phyloP scores from a whole-genome alignment of 1,284 basidiomycete genomes.

The Tylopilus sp. region DNA sequence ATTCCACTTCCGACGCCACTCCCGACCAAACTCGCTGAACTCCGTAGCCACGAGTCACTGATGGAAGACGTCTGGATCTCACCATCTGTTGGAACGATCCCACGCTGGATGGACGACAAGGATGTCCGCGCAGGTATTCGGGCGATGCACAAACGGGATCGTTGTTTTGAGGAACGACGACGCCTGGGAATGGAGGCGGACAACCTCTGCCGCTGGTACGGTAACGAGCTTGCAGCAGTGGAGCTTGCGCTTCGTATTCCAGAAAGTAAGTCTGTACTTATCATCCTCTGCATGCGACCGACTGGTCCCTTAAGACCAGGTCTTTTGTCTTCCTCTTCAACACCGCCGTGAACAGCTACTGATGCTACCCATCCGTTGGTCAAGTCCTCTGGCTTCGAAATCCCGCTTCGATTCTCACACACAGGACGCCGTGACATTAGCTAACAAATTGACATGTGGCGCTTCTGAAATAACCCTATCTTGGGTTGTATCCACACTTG shows the following conservation, averaged over 20 bases:
- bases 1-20: not conserved
- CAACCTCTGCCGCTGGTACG: slow-evolving; percentile 6
- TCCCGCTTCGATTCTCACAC: not conserved
- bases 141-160: not conserved
- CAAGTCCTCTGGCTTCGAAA: not conserved
- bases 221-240: not conserved
- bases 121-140: not conserved
- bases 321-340: not conserved
- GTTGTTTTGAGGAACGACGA: not conserved
- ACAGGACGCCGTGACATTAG: not conserved
- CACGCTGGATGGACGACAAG: not conserved
- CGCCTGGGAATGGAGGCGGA: slow-evolving; percentile 3
- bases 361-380: not conserved
- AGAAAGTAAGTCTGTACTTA: not conserved
- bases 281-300: no score
- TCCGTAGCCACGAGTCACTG: not conserved
- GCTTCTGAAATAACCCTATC: no score
- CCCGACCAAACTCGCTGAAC: not conserved
- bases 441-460: not conserved
- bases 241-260: slow-evolving; percentile 4
- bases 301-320: not conserved
- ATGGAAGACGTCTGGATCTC: slow-evolving; percentile 7
- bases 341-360: not conserved
- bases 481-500: no score
- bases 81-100: not conserved